Percentiles rank a stretch among this genome's conserved stretches.
These are phyloP conservation scores for Alternaria dauci DNA, from an alignment of 2,329 filamentous ascomycete species.

Conservation along the genomic window DNA sequence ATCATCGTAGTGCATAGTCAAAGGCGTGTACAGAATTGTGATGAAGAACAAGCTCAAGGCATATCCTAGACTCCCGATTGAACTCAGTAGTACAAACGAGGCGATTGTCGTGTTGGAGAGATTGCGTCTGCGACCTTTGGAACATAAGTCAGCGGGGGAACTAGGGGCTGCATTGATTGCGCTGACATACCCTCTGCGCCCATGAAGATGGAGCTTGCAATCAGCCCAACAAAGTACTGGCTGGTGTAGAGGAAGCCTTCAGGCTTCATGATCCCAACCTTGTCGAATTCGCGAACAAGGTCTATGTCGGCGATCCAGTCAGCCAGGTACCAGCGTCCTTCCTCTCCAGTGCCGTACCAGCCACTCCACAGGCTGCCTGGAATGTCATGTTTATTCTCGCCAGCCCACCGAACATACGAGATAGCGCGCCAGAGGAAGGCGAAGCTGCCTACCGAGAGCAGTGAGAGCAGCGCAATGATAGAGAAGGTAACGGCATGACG, in stretches of 20 bases:
- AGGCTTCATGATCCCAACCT: constrained; percentile 63
- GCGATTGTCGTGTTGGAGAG: constrained; percentile 60
- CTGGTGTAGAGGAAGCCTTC: constrained; percentile 70
- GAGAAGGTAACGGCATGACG: constrained; percentile 53
- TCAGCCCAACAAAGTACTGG: constrained; percentile 64
- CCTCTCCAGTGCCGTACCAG: constrained; percentile 51
- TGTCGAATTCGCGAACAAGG: constrained; percentile 62
- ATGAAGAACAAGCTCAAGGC: constrained; percentile 71
- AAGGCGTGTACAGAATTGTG: constrained; percentile 64
- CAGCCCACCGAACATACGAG: constrained; percentile 63
- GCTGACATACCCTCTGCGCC: constrained; percentile 61
- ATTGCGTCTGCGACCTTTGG: constrained; percentile 59
- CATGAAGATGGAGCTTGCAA: constrained; percentile 66
- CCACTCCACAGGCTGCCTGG: constrained; percentile 53
- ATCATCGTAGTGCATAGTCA: constrained; percentile 53
- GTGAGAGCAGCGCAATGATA: constrained; percentile 56
- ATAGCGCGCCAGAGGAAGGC: constrained; percentile 55
- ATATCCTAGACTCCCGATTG: constrained; percentile 67
- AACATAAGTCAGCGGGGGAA: constrained; percentile 6
- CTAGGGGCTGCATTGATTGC: background rate
- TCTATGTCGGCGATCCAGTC: constrained; percentile 65
- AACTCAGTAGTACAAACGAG: constrained; percentile 66
- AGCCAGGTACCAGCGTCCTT: constrained; percentile 51
- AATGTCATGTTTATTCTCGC: constrained; percentile 50
- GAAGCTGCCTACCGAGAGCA: constrained; percentile 57